Percentiles rank a stretch among this genome's conserved stretches.
phyloP scores from a whole-genome alignment of 768 basidiomycete species.

The Tephrocybe sp. region DNA sequence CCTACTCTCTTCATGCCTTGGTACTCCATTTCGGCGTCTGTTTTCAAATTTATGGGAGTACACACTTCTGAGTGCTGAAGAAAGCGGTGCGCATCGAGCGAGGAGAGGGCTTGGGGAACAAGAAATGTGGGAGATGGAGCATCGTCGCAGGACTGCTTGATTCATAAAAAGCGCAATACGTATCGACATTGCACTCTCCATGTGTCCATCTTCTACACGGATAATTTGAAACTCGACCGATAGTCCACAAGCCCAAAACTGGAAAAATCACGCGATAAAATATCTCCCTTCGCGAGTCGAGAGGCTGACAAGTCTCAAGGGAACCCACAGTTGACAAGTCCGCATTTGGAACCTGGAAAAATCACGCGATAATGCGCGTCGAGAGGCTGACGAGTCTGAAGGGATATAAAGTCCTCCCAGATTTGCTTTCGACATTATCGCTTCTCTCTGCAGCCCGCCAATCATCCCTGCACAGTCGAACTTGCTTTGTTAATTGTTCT shows the following conservation, averaged over 20 bases:
- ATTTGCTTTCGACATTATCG: slow-evolving; percentile 1
- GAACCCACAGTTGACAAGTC: slow-evolving; percentile 3
- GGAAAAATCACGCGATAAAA: too few species aligned
- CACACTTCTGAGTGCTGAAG: slow-evolving; percentile 36
- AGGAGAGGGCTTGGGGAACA: slow-evolving; percentile 41
- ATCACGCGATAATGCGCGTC: too few species aligned
- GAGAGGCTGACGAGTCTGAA: neutral
- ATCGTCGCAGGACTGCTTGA: slow-evolving; percentile 22
- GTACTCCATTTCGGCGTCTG: slow-evolving; percentile 42
- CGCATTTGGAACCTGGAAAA: too few species aligned
- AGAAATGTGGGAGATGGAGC: slow-evolving; percentile 63
- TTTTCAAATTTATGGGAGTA: slow-evolving; percentile 49
- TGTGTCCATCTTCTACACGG: neutral
- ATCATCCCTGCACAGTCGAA: slow-evolving; percentile 10
- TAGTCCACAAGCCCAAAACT: neutral
- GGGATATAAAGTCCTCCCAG: slow-evolving; percentile 8
- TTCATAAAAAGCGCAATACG: neutral
- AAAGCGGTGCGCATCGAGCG: slow-evolving; percentile 21
- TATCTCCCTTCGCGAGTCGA: too few species aligned
- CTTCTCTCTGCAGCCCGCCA: slow-evolving; percentile 15
- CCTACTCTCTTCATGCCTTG: slow-evolving; percentile 65
- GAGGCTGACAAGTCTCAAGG: neutral
- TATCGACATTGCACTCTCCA: neutral
- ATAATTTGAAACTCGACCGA: slow-evolving; percentile 3
- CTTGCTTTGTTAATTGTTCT: slow-evolving; percentile 7